These are phyloP conservation scores for Aureobasidium vineae DNA, from an alignment of 2,329 filamentous ascomycete species.

Conservation along the genomic window DNA sequence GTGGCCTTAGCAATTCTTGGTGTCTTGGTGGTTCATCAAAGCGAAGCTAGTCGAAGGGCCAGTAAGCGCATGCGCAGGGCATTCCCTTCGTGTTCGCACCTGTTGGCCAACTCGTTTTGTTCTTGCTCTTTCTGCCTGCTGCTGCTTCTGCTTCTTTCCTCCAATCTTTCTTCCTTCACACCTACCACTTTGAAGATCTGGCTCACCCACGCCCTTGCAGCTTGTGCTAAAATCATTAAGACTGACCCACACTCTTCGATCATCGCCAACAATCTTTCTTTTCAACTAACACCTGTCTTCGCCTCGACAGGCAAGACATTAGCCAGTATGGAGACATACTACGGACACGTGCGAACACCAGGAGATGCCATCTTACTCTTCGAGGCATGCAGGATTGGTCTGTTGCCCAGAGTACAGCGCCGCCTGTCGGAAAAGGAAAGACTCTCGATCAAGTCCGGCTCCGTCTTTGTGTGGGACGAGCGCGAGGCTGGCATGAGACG, in stretches of 20 bases:
- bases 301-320: not conserved
- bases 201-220: not conserved
- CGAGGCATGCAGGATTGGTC: slow-evolving; percentile 86
- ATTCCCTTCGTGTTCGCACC: slow-evolving; percentile 16
- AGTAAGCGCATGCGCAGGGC: slow-evolving; percentile 20
- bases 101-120: slow-evolving; percentile 10
- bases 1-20: slow-evolving; percentile 16
- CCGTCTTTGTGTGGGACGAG: slow-evolving; percentile 99
- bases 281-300: not conserved
- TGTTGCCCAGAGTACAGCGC: slow-evolving; percentile 87
- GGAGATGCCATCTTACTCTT: slow-evolving; percentile 98
- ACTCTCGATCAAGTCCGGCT: slow-evolving; percentile 92
- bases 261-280: not conserved
- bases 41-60: slow-evolving; percentile 6
- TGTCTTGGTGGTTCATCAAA: slow-evolving; percentile 15
- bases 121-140: not conserved
- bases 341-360: slow-evolving; percentile 92
- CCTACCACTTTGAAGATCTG: not conserved
- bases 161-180: not conserved
- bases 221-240: not conserved
- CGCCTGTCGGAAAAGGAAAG: slow-evolving; percentile 94
- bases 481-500: slow-evolving; percentile 95
- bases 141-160: not conserved
- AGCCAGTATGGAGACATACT: slow-evolving; percentile 85
- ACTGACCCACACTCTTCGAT: slow-evolving; percentile 3